Percentiles rank a stretch among this genome's conserved stretches.
These are phyloP conservation scores for Saprolegnia parasitica DNA, from an alignment of 352 stramenopile genomes.

Conservation along the genomic window DNA sequence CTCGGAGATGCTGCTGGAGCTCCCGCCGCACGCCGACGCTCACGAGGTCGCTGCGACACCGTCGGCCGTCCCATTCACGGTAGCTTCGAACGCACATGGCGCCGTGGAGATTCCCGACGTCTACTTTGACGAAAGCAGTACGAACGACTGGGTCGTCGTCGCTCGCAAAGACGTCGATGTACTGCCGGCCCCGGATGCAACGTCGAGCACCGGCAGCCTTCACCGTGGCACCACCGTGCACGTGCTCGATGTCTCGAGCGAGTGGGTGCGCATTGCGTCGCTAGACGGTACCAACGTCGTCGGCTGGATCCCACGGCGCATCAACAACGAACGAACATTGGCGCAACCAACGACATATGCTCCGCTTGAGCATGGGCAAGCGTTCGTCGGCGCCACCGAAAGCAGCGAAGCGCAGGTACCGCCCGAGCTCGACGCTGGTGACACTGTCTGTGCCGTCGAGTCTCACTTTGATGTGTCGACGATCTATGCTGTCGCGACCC, in stretches of 20 bases:
- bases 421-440: not conserved
- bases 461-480: constrained; percentile 18
- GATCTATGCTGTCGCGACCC: not conserved
- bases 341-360: no score
- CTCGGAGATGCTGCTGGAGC: constrained; percentile 42
- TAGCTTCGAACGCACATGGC: not conserved
- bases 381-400: no score
- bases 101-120: not conserved
- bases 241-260: not conserved
- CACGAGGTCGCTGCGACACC: not conserved
- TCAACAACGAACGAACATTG: no score
- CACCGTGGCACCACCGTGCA: not conserved
- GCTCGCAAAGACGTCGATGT: not conserved
- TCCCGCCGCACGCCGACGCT: not conserved
- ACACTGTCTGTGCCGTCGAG: not conserved
- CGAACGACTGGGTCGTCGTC: not conserved
- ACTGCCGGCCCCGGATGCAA: not conserved
- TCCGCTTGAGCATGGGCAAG: no score
- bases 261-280: no score
- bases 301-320: no score
- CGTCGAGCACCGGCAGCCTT: not conserved
- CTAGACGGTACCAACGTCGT: no score
- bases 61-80: not conserved
- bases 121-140: not conserved
- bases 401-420: not conserved